Evolutionary conservation across 768 basidiomycete species (phyloP).

Genomic region (Suillus luteus): DNA sequence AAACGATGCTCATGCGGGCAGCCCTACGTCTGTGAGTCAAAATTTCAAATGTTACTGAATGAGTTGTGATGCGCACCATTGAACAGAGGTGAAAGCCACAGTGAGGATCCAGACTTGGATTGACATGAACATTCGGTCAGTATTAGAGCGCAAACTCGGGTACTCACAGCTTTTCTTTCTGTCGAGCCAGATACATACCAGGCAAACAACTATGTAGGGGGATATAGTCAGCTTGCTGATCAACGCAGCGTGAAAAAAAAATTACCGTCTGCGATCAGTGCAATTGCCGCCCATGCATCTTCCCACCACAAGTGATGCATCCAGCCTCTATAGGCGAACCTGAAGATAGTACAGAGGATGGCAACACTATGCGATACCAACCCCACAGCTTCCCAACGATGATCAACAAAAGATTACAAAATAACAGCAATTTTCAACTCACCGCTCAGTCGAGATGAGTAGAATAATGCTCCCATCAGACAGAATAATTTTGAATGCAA

Average conservation of each 20-base stretch:
- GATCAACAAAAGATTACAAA: not conserved
- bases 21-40: conserved; percentile 17
- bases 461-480: not conserved
- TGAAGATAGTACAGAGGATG: conserved; percentile 27
- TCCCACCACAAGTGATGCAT: conserved; percentile 33
- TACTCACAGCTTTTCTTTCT: conserved; percentile 11
- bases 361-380: conserved; percentile 23
- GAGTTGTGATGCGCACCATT: conserved; percentile 17
- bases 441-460: not conserved
- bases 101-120: conserved; percentile 18
- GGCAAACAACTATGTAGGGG: conserved; percentile 5
- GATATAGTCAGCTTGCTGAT: not conserved
- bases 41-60: not conserved
- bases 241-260: not conserved
- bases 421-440: not conserved
- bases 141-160: not conserved
- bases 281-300: conserved; percentile 27
- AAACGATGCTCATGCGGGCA: conserved; percentile 27
- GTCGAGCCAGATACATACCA: conserved; percentile 16
- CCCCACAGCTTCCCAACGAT: conserved; percentile 18
- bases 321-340: conserved; percentile 24
- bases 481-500: not conserved
- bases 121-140: not conserved
- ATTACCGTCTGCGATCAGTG: conserved; percentile 19
- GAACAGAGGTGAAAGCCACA: conserved; percentile 20